A percentile compares a stretch with the other conserved stretches of the same genome.
phyloP scores from a whole-genome alignment of 306 rosid species.

The Fagus sylvatica region DNA sequence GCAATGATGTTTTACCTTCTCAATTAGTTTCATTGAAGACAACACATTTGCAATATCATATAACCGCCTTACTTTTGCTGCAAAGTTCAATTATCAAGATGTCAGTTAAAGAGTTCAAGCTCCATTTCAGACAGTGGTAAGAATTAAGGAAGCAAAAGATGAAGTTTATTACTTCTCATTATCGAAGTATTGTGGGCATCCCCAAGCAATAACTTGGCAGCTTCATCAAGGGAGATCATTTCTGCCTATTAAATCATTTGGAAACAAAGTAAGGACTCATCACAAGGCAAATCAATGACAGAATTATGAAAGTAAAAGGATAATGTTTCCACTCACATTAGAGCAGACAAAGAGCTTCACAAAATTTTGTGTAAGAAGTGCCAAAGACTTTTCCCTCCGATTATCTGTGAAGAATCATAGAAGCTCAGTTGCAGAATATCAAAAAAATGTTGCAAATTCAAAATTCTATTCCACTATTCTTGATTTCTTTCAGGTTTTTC shows the following conservation, averaged over 20 bases:
- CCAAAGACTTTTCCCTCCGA: slow-evolving; percentile 84
- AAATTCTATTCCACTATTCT: neutral
- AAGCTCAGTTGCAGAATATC: slow-evolving; percentile 1
- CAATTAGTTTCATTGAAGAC: slow-evolving; percentile 83
- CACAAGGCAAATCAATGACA: neutral
- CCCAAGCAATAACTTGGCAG: slow-evolving; percentile 87
- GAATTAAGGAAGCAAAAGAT: slow-evolving; percentile 3
- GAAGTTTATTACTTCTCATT: slow-evolving; percentile 65
- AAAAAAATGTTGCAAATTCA: neutral
- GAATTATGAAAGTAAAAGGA: neutral
- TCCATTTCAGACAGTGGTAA: slow-evolving; percentile 1
- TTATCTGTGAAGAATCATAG: slow-evolving; percentile 49
- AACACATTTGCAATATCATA: slow-evolving; percentile 94
- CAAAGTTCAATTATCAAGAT: slow-evolving; percentile 25
- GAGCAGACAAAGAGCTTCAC: slow-evolving; percentile 91
- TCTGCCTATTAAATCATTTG: slow-evolving; percentile 44
- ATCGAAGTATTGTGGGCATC: slow-evolving; percentile 63
- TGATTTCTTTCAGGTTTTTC: neutral
- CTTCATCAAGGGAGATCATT: slow-evolving; percentile 87
- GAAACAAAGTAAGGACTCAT: neutral
- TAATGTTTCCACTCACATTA: slow-evolving; percentile 47
- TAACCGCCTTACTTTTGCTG: slow-evolving; percentile 95
- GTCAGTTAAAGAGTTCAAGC: slow-evolving; percentile 13
- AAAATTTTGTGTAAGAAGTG: slow-evolving; percentile 88
- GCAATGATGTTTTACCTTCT: slow-evolving; percentile 57